Percentiles rank a stretch among this genome's conserved stretches.
Evolutionary conservation across 2,329 filamentous ascomycete species (phyloP).

Genomic region (Colletotrichum orchidophilum): DNA sequence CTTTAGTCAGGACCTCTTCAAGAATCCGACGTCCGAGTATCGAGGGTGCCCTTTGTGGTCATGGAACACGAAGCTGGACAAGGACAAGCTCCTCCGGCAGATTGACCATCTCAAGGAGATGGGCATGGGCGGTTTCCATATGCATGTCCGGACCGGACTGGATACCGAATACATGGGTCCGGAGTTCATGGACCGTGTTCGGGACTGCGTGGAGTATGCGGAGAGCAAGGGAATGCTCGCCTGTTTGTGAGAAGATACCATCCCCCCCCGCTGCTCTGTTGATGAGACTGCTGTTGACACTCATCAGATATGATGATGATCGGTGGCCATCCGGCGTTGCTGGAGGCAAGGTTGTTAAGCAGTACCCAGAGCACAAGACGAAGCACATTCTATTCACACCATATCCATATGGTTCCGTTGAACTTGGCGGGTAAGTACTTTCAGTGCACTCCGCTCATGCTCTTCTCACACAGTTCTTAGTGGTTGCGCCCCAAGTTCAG

Average conservation of each 20-base stretch:
- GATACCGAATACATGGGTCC: conserved; percentile 44
- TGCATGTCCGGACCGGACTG: conserved; percentile 43
- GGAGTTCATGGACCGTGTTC: conserved; percentile 43
- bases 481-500: conserved; percentile 21
- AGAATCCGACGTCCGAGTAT: conserved; percentile 42
- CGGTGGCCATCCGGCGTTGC: conserved; percentile 43
- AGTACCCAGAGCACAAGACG: conserved; percentile 38
- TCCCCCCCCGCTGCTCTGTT: not conserved
- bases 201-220: conserved; percentile 43
- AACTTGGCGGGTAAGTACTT: conserved; percentile 28
- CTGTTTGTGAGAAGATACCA: conserved; percentile 37
- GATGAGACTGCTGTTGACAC: not conserved
- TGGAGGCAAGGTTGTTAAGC: conserved; percentile 40
- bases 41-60: conserved; percentile 43
- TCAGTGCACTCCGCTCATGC: not conserved
- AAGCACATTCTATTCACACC: conserved; percentile 43
- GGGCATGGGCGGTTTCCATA: conserved; percentile 45
- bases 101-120: conserved; percentile 43
- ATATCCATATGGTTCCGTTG: conserved; percentile 30
- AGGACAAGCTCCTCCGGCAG: conserved; percentile 40
- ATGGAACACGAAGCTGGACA: conserved; percentile 43
- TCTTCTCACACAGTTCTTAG: not conserved
- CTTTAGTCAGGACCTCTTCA: conserved; percentile 40
- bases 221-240: conserved; percentile 43
- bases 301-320: conserved; percentile 40